Conservation (phyloP, 768 basidiomycete species). For the Tulasnella sp. region DNA sequence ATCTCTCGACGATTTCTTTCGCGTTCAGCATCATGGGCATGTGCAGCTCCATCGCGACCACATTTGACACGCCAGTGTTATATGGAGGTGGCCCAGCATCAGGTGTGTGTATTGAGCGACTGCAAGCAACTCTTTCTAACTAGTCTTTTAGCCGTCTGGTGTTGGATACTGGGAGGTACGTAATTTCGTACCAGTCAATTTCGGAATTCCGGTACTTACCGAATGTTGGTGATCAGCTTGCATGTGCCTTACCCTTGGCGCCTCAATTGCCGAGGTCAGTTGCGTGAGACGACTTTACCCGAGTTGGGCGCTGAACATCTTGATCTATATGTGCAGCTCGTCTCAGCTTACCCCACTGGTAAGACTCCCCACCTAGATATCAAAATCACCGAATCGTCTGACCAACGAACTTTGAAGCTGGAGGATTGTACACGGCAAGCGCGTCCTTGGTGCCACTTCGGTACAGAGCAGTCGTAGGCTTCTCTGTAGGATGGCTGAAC, state of each 20-base stretch:
- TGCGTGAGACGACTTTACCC: no score
- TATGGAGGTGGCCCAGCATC: slow-evolving; percentile 13
- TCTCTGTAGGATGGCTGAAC: slow-evolving; percentile 69
- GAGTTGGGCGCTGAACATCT: not conserved
- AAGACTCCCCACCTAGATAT: no score
- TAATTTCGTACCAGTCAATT: not conserved
- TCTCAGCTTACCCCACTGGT: slow-evolving; percentile 21
- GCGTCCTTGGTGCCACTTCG: slow-evolving; percentile 15
- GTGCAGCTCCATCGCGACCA: slow-evolving; percentile 19
- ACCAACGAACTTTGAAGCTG: slow-evolving; percentile 9
- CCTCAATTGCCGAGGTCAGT: slow-evolving; percentile 23
- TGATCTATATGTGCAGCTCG: not conserved
- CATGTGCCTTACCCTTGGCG: slow-evolving; percentile 24
- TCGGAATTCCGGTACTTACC: not conserved
- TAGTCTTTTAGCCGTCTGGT: slow-evolving; percentile 10
- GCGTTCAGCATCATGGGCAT: slow-evolving; percentile 19
- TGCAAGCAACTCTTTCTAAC: no score
- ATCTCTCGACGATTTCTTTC: slow-evolving; percentile 17
- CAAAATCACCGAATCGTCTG: no score
- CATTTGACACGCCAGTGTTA: slow-evolving; percentile 15
- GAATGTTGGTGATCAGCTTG: slow-evolving; percentile 7
- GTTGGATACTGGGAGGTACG: slow-evolving; percentile 16
- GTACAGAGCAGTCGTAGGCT: slow-evolving; percentile 19
- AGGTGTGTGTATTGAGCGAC: no score
- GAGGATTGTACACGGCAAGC: slow-evolving; percentile 22